Conservation (phyloP, 345 rosid genomes). For the Kandelia obovata region DNA sequence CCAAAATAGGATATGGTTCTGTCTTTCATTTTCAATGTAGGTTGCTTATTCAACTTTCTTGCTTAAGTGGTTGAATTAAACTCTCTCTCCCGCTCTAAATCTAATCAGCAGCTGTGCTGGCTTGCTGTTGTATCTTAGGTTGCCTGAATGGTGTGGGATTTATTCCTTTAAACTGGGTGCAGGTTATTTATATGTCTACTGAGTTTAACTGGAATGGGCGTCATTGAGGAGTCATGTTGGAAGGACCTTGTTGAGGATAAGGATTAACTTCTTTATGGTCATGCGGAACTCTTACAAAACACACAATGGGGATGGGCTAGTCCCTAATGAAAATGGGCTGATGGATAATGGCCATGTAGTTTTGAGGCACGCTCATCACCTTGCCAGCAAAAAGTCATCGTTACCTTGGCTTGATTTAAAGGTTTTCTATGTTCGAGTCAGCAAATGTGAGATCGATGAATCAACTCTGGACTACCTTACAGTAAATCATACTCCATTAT, state of each 20-base stretch:
- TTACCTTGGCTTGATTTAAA: slow-evolving; percentile 30
- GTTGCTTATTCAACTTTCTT: not conserved
- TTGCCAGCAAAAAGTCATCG: slow-evolving; percentile 27
- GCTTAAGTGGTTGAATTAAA: not conserved
- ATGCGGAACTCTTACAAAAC: slow-evolving; percentile 56
- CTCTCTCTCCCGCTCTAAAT: not conserved
- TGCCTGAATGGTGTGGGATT: slow-evolving; percentile 16
- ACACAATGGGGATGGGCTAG: slow-evolving; percentile 32
- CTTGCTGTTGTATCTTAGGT: not conserved
- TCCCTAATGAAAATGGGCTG: slow-evolving; percentile 29
- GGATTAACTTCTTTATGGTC: slow-evolving; percentile 11
- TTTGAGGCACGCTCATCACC: slow-evolving; percentile 33
- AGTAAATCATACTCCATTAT: slow-evolving; percentile 22
- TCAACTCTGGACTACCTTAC: slow-evolving; percentile 22
- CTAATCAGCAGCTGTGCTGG: not conserved
- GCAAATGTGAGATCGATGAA: slow-evolving; percentile 30
- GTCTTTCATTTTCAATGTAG: not conserved
- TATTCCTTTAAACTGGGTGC: slow-evolving; percentile 18
- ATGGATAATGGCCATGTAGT: slow-evolving; percentile 33
- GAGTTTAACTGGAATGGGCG: slow-evolving; percentile 18
- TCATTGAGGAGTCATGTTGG: slow-evolving; percentile 20
- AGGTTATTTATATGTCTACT: slow-evolving; percentile 15
- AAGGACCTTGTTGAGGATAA: slow-evolving; percentile 22
- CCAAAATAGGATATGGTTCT: not conserved
- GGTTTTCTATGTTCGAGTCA: slow-evolving; percentile 29